Conservation (phyloP, 1,139 yeast species). For the Suhomyces maxii region DNA sequence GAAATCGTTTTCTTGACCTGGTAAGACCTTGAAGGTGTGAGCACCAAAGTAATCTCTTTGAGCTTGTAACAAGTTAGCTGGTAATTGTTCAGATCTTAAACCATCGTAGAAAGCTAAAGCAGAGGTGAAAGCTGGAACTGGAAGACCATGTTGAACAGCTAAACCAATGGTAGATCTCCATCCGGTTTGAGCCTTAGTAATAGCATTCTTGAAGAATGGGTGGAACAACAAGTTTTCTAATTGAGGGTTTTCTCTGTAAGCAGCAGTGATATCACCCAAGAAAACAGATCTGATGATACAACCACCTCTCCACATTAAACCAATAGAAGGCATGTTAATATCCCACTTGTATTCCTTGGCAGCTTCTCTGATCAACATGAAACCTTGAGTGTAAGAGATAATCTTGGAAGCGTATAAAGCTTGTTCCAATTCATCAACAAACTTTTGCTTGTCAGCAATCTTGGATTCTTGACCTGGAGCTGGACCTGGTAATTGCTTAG, state of each 20-base stretch:
- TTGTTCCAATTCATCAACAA: conserved; percentile 93
- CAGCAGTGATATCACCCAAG: conserved; percentile 95
- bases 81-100: conserved; percentile 91
- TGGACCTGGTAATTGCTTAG: conserved; percentile 80
- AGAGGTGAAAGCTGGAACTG: conserved; percentile 96
- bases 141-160: conserved; percentile 85
- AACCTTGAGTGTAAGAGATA: conserved; percentile 98
- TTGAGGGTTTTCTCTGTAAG: conserved; percentile 90
- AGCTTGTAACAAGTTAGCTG: conserved; percentile 98
- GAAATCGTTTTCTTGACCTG: conserved; percentile 73
- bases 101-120: conserved; percentile 99
- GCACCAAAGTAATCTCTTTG: conserved; percentile 99
- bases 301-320: conserved; percentile 99
- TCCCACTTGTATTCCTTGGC: conserved; percentile 97
- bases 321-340: conserved; percentile 96
- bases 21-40: conserved; percentile 95
- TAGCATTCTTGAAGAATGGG: conserved; percentile 90
- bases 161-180: conserved; percentile 88
- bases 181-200: conserved; percentile 89
- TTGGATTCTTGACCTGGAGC: conserved; percentile 48
- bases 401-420: conserved; percentile 98
- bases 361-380: conserved; percentile 98
- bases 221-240: conserved; percentile 94
- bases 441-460: conserved; percentile 73
- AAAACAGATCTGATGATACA: conserved; percentile 98